phyloP scores from a whole-genome alignment of 2,329 filamentous ascomycete species.

The Exophiala spinifera region DNA sequence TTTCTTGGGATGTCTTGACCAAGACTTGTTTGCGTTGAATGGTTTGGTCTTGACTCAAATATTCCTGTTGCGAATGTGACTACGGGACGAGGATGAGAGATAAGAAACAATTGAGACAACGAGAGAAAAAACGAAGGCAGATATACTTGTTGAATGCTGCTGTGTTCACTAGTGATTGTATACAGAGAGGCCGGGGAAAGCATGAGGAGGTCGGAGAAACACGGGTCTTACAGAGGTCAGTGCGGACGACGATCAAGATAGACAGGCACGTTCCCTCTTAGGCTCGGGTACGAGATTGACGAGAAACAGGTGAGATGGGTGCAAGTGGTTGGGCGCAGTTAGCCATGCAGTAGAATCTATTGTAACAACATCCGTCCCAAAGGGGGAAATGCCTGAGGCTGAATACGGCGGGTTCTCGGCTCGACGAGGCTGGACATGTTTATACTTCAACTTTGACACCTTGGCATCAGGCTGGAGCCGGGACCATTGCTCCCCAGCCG shows the following conservation, averaged over 20 bases:
- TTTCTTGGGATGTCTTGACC: not conserved
- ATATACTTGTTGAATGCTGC: constrained; percentile 21
- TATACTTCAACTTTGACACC: constrained; percentile 5
- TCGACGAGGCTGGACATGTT: constrained; percentile 9
- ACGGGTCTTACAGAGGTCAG: constrained; percentile 10
- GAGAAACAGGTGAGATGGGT: not conserved
- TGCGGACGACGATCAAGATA: not conserved
- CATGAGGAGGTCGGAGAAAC: not conserved
- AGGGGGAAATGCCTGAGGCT: not conserved
- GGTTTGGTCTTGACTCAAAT: constrained; percentile 2
- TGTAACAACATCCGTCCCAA: not conserved
- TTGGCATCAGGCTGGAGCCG: not conserved
- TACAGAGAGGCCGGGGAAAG: constrained; percentile 4
- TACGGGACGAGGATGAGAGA: constrained; percentile 17
- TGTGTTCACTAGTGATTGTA: constrained; percentile 18
- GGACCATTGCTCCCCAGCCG: not conserved
- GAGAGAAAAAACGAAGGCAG: constrained; percentile 22
- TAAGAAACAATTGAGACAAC: constrained; percentile 14
- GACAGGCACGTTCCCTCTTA: not conserved
- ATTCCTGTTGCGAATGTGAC: not conserved
- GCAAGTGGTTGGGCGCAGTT: not conserved
- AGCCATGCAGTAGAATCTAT: not conserved
- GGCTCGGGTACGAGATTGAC: not conserved
- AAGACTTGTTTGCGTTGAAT: not conserved
- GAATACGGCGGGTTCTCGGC: constrained; percentile 1